Evolutionary conservation across 352 stramenopile species (phyloP), one percentile per base, ranked within the genome.

Genomic region (Halophytophthora batemanensis): DNA sequence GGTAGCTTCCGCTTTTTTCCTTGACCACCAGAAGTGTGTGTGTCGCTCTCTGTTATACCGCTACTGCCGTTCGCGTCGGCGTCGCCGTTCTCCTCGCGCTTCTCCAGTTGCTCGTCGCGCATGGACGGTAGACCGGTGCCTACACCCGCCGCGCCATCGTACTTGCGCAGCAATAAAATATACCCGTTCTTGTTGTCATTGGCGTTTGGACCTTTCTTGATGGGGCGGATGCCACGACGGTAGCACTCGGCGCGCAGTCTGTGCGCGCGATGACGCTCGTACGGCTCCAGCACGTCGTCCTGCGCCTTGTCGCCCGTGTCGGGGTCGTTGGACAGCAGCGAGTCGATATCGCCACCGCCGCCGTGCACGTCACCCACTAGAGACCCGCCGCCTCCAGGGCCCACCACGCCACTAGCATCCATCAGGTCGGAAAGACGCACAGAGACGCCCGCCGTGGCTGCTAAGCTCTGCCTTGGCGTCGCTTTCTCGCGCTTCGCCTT

Each of bases 171-270:
- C 38, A 91, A 56, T 19, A 81, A 28, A 43, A 91, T 82, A 62
- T 91, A 91, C 14, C 80, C 80, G 63, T 66, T 74, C 71, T 91
- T 91, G 62, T 91, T 91, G 71, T 91, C 80, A 57, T 91, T 91
- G n/a, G 80, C 77, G 40, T 87, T 72, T 3, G 80, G 80, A 1
- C 80, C 80, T 71, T 89, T 91, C 66, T 90, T 91, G 46, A 87
- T 84, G 22, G 80, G 80, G 0, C 80, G 80, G 46, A 91, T 70
- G 22, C 80, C 74, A 22, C 80, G 76, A 11, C 75, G 77, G 59
- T 91, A 91, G 64, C 80, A 91, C 69, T 91, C 80, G 41, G 80
- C 80, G 38, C 80, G 80, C 44, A 91, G 47, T 38, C 86, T 77
- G 61, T 89, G 80, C 12, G 80, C 80, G 40, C 80, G 80, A 49